Evolutionary conservation across 2,329 filamentous ascomycete genomes (phyloP), one percentile per base, ranked within the genome.

Genomic region (Pseudopithomyces chartarum): DNA sequence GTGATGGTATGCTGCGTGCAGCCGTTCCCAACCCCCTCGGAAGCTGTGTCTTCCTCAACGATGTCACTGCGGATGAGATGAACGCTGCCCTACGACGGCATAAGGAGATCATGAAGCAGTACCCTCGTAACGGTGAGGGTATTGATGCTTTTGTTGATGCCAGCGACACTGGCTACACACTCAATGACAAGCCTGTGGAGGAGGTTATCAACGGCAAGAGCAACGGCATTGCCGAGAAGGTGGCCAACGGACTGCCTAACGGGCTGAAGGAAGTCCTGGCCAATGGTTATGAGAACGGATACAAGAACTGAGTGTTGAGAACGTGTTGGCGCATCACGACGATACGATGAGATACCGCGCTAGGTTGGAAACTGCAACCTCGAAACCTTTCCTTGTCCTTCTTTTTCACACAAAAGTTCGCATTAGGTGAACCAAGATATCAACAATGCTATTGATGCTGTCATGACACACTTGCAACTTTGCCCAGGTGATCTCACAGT

Each of bases 11-110:
- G 67, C 80, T 91, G 10, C 83, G 88, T 38, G 85, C 87, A 33
- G 87, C 88, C 3, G 87, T 91, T 0, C 89, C 89, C 1, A 85
- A 81, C 59, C 88, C 88, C 0, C 80, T 91, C 29, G 89, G 88
- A 1, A 79, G 78, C 12, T 91, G 89, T 67, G 80, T 81, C 2
- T 91, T 91, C 77, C 66, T 91, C 52, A 91, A 90, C 66, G 87
- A 90, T 40, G 84, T 90, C 1, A 79, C 81, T 1, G 75, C 80
- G 23, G 80, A 87, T 13, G 87, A 90, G 63, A 84, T 91, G 79
- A 82, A 82, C 57, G 74, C 74, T 4, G 87, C 86, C 1, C 78
- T 91, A 13, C 77, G 78, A 45, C 78, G 79, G 69, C 88, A 91
- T 78, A 91, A 90, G 78, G 74, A 83, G 51, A 61, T 88, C 7